Percentiles rank a stretch among this genome's conserved stretches.
These are phyloP conservation scores for Groenewaldozyma salmanticensis DNA, from an alignment of 805 yeast genomes.

Conservation along the genomic window DNA sequence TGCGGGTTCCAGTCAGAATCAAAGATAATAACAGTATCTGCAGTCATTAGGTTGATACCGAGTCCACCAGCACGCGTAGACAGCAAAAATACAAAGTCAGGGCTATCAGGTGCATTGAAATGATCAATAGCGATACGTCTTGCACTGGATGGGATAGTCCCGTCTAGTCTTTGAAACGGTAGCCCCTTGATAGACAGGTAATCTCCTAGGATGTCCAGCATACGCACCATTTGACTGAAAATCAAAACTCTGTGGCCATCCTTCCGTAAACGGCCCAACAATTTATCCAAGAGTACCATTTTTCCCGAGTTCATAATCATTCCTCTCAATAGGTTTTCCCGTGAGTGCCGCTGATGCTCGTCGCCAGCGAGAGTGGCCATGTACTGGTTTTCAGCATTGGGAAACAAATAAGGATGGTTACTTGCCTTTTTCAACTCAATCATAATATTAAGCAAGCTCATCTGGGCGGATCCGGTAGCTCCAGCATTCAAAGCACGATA, in stretches of 20 bases:
- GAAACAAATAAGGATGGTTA: conserved; percentile 93
- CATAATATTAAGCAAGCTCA: conserved; percentile 85
- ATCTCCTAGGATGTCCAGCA: conserved; percentile 91
- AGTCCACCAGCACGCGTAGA: conserved; percentile 98
- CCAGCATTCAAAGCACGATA: conserved; percentile 88
- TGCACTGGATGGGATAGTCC: conserved; percentile 90
- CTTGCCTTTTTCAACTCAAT: conserved; percentile 94
- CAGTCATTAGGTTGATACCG: conserved; percentile 97
- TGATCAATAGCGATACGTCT: conserved; percentile 94
- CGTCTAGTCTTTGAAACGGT: conserved; percentile 87
- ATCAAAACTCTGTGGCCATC: conserved; percentile 96
- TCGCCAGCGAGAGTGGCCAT: conserved; percentile 34
- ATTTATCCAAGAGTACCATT: conserved; percentile 90
- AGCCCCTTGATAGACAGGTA: conserved; percentile 80
- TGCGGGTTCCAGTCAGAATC: conserved; percentile 99
- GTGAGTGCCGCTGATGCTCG: conserved; percentile 33
- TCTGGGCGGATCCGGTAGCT: conserved; percentile 59
- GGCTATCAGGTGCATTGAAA: conserved; percentile 86
- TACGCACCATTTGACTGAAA: conserved; percentile 95
- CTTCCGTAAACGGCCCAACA: conserved; percentile 69
- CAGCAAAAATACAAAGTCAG: conserved; percentile 80
- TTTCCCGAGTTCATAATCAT: conserved; percentile 96
- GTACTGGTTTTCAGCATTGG: conserved; percentile 78
- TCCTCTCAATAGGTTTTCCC: conserved; percentile 81
- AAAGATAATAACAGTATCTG: conserved; percentile 95